Base-by-base conservation (phyloP, 164 flowering plant species). In the Litsea cubeba region DNA sequence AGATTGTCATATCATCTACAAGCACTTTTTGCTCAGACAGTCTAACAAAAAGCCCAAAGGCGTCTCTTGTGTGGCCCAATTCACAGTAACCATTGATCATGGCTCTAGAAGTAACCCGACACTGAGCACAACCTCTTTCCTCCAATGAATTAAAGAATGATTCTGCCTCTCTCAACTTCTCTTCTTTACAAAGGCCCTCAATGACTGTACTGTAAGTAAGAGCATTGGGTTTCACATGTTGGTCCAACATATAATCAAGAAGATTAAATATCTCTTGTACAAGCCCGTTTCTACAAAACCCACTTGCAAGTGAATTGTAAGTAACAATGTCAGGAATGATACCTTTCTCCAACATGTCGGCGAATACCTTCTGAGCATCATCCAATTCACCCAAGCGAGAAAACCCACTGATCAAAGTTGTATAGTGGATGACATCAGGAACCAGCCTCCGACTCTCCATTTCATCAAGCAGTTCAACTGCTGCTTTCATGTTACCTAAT, bases 1-100 rank as follows among this genome's bases (percentile, higher is more conserved):
- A 81, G 81, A 81, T 84, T 0, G 85, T 79, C 62, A 50, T 77
- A 71, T 69, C 81, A 50, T 64, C 76, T 40, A 85, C 81, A 23
- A 74, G 14, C 74, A 73, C 3, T 23, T 83, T 82, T 72, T 78
- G 75, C 68, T 81, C 79, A 26, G 80, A 81, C 66, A 88, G 69
- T 72, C 62, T 57, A 63, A 76, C 11, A 72, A 88, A 90, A 57
- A 90, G 79, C 50, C 80, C 72, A 80, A 81, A 87, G 28, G 94
- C 95, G 49, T 85, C 72, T 50, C 26, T 69, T 58, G 78, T 46
- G 63, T 63, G 62, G 60, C 78, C 67, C 12, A 87, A 85, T 76
- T 85, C 84, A 80, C 93, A 88, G 57, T 86, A 94, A 49, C 98
- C 96, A 69, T 72, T 84, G 25, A 94, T 57, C 90, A 92, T 84